phyloP scores from a whole-genome alignment of 768 basidiomycete species.

The Hygrophorus russula region DNA sequence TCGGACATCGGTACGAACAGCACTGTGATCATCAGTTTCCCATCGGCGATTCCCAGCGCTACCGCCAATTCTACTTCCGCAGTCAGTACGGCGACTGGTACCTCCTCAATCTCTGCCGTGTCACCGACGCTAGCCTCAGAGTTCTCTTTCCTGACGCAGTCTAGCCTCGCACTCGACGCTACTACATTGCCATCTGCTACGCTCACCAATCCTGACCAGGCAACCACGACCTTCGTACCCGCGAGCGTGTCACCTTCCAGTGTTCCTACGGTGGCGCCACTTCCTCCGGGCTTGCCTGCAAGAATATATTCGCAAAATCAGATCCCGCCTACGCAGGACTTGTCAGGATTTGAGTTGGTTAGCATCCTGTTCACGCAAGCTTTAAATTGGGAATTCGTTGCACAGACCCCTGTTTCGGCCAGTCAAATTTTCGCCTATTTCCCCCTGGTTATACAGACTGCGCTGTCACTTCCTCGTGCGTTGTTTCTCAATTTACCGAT shows the following conservation, averaged over 20 bases:
- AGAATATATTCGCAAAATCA: conserved; percentile 40
- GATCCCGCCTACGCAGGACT: conserved; percentile 15
- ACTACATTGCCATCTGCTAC: conserved; percentile 16
- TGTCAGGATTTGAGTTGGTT: conserved; percentile 37
- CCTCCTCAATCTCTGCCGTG: conserved; percentile 1
- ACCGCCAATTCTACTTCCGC: conserved; percentile 7
- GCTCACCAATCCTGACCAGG: conserved; percentile 33
- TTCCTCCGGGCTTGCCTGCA: conserved; percentile 52
- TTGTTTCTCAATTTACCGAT: conserved; percentile 8
- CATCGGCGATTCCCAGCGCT: conserved; percentile 2
- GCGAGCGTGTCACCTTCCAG: conserved; percentile 14
- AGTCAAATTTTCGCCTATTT: conserved; percentile 73
- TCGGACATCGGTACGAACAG: background rate
- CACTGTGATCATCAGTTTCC: conserved; percentile 11
- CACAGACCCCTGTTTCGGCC: conserved; percentile 39
- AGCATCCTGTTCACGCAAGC: conserved; percentile 49
- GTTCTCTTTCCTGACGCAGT: conserved; percentile 30
- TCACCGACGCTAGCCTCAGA: conserved; percentile 23
- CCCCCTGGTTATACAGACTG: conserved; percentile 30
- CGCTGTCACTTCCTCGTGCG: conserved; percentile 22
- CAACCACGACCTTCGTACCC: conserved; percentile 22
- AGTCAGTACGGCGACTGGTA: background rate
- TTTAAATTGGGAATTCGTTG: conserved; percentile 66
- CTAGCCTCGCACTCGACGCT: conserved; percentile 26
- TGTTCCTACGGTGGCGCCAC: conserved; percentile 19